A percentile compares a stretch with the other conserved stretches of the same genome.
These are phyloP conservation scores for Starmerella gropengiesseri DNA, from an alignment of 805 yeast species.

Conservation along the genomic window DNA sequence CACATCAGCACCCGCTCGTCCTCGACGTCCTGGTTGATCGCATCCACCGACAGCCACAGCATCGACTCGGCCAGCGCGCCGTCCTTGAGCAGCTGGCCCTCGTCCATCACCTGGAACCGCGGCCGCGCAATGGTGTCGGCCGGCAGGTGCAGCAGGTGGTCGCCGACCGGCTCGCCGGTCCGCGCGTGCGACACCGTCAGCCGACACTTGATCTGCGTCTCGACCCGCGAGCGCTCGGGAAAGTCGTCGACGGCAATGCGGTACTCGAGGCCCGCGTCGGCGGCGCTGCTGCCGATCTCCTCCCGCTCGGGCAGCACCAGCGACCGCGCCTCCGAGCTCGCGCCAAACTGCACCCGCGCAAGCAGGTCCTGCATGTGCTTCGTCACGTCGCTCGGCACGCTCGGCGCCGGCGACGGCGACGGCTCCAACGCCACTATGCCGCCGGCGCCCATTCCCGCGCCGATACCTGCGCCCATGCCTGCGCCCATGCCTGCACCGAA, in stretches of 20 bases:
- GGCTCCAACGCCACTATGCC: not conserved
- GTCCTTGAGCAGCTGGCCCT: slow-evolving; percentile 23
- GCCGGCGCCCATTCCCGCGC: not conserved
- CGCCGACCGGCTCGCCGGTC: slow-evolving; percentile 45
- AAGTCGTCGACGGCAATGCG: slow-evolving; percentile 39
- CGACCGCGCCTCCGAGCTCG: slow-evolving; percentile 12
- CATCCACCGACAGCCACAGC: slow-evolving; percentile 58
- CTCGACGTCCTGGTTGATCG: slow-evolving; percentile 43
- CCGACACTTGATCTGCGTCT: slow-evolving; percentile 80
- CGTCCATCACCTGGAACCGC: slow-evolving; percentile 51
- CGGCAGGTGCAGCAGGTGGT: slow-evolving; percentile 66
- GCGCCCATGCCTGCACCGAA: too few relatives aligned
- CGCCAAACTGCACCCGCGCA: slow-evolving; percentile 19
- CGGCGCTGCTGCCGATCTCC: slow-evolving; percentile 10
- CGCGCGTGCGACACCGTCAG: slow-evolving; percentile 50
- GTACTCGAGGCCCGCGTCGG: slow-evolving; percentile 15
- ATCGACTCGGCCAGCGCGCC: slow-evolving; percentile 7
- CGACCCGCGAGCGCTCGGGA: slow-evolving; percentile 81
- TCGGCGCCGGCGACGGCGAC: slow-evolving; percentile 1
- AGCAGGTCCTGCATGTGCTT: slow-evolving; percentile 17
- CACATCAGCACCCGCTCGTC: slow-evolving; percentile 62
- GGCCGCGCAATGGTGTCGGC: slow-evolving; percentile 81
- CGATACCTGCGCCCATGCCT: too few relatives aligned
- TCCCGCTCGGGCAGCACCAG: slow-evolving; percentile 12
- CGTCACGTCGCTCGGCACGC: slow-evolving; percentile 4